phyloP scores from a whole-genome alignment of 352 stramenopile genomes.

The Phytophthora hybrid region DNA sequence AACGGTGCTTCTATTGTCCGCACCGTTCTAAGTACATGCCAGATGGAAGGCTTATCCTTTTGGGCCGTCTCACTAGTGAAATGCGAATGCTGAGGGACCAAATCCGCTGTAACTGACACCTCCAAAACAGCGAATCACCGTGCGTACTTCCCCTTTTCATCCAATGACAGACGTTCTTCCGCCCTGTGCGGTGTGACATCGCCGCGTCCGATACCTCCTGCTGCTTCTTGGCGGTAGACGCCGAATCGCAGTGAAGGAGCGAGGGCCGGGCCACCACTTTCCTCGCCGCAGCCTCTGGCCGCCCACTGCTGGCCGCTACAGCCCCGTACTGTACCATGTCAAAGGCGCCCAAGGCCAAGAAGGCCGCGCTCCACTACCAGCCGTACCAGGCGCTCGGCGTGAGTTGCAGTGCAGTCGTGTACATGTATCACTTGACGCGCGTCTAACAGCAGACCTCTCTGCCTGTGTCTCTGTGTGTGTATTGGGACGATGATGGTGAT shows the following conservation, averaged over 20 bases:
- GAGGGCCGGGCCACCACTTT: conserved; percentile 11
- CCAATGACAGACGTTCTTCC: not conserved
- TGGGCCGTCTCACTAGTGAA: conserved; percentile 8
- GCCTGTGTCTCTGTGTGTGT: not conserved
- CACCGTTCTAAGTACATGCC: not conserved
- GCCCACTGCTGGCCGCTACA: not conserved
- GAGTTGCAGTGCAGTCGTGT: conserved; percentile 7
- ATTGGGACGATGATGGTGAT: too few relatives aligned
- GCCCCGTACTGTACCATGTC: conserved; percentile 52
- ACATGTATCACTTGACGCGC: too few relatives aligned
- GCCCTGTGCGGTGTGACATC: conserved; percentile 17
- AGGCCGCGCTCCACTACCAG: conserved; percentile 79
- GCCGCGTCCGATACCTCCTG: not conserved
- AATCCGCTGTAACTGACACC: conserved; percentile 9
- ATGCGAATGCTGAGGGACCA: not conserved
- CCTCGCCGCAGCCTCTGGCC: not conserved
- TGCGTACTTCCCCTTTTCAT: not conserved
- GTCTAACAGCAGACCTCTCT: not conserved
- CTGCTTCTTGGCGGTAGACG: conserved; percentile 31
- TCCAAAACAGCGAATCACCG: not conserved
- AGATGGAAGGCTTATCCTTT: not conserved
- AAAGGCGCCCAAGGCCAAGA: conserved; percentile 84
- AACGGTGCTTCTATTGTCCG: not conserved
- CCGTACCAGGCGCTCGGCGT: conserved; percentile 72
- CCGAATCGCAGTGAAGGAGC: conserved; percentile 33